Base-by-base conservation (phyloP, 768 basidiomycete genomes). In the Phaeotremella skinneri region DNA sequence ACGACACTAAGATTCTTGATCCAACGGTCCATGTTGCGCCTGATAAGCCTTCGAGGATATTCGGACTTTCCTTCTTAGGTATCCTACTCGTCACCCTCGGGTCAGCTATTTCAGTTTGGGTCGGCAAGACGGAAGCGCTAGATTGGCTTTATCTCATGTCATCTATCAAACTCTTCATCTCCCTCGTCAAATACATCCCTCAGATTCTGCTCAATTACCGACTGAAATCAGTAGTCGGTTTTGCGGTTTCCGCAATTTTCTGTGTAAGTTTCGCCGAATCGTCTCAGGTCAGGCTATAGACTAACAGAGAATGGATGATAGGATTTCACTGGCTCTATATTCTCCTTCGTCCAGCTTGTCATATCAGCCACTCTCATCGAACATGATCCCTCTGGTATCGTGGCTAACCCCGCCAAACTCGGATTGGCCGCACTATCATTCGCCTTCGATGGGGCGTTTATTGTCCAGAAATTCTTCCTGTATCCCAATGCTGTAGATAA, bases 131-230 rank as follows among this genome's bases (percentile, higher is more conserved):
- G 4, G 23, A 62, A 21, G 67, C 60, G 48, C 64, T 79, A 20
- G 75, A 78, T 56, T 69, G 66, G 66, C 49, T 70, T 26, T 74
- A 76, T 55, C 62, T 72, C 23, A 62, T 78, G 9, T 72, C 72
- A 17, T 66, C 63, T 29, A 63, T 78, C 60, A 78, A 80, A 60
- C 72, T 80, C 14, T 69, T 70, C 52, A 72, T 78, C 50, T 74
- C 78, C 4, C 52, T 76, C 34, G 64, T 75, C 30, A 81, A 81
- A 66, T 79, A 77, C 51, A 48, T 80, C 4, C 80, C 80, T 2
- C 80, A 80, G 59, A 74, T 78, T 4, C 54, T 64, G 41, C 53
- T 79, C 11, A 81, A 81, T 59, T 78, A 67, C 52, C 50, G 52
- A 29, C 62, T 77, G 13, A 70, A 75, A 57, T 75, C 74, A 13